These are phyloP conservation scores for Coemansia sp. DNA, from an alignment of 192 early-diverging fungal genomes.

Conservation along the genomic window DNA sequence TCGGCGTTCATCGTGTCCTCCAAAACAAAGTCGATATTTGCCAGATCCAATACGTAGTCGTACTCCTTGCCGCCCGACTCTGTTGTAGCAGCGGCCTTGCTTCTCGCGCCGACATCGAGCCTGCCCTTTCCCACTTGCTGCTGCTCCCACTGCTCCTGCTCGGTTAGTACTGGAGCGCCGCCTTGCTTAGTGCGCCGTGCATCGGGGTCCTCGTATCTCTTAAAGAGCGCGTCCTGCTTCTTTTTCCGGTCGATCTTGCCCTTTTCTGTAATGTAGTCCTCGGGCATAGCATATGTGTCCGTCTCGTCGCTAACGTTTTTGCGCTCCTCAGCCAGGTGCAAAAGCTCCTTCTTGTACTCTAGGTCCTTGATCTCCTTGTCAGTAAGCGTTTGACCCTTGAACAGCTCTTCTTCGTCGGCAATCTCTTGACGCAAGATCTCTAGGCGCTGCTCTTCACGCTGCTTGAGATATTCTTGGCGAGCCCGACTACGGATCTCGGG, in stretches of 20 bases:
- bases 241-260: conserved; percentile 97
- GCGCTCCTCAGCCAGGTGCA: conserved; percentile 83
- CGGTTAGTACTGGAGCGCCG: conserved; percentile 56
- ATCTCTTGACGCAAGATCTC: conserved; percentile 76
- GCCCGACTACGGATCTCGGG: conserved; percentile 83
- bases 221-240: conserved; percentile 84
- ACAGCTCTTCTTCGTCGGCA: conserved; percentile 85
- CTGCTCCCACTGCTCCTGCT: conserved; percentile 94
- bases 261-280: conserved; percentile 97
- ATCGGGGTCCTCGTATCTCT: conserved; percentile 81
- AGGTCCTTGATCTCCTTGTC: conserved; percentile 74
- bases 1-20: conserved; percentile 64
- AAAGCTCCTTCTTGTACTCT: conserved; percentile 83
- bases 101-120: conserved; percentile 59
- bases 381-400: conserved; percentile 72
- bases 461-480: conserved; percentile 87
- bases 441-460: conserved; percentile 82
- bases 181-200: conserved; percentile 26
- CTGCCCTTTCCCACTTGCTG: conserved; percentile 72
- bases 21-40: conserved; percentile 89
- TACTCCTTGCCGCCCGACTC: conserved; percentile 66
- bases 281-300: conserved; percentile 86
- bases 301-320: conserved; percentile 73
- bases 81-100: conserved; percentile 44
- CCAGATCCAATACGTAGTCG: conserved; percentile 94